Conservation (phyloP, 768 basidiomycete genomes). For the Pleurotus salmoneostramineus region DNA sequence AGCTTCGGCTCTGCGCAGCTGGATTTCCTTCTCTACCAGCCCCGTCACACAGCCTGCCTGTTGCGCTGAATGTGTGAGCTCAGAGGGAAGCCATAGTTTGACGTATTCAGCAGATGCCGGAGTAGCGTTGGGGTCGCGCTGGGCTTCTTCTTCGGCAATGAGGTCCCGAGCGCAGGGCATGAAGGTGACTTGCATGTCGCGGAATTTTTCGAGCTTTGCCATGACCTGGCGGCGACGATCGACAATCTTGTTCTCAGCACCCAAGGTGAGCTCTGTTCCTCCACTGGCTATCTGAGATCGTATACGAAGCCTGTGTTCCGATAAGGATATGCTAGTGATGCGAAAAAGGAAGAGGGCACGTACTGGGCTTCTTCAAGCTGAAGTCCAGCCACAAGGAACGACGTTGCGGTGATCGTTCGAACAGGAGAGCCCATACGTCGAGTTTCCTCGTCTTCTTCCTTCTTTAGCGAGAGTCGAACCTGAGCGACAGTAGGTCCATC, state of each 20-base stretch:
- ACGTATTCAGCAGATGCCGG: constrained; percentile 9
- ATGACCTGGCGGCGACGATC: constrained; percentile 2
- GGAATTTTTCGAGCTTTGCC: background rate
- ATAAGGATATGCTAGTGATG: background rate
- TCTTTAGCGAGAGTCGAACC: background rate
- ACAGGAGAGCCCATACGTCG: background rate
- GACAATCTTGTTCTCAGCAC: background rate
- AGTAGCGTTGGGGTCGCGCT: background rate
- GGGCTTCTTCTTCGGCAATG: background rate
- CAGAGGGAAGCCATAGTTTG: constrained; percentile 14
- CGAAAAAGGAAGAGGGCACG: background rate
- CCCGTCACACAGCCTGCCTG: background rate
- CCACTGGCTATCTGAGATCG: background rate
- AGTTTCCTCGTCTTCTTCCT: background rate
- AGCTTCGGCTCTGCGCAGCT: constrained; percentile 18
- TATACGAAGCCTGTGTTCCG: background rate
- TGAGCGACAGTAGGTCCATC: background rate
- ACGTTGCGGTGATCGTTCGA: background rate
- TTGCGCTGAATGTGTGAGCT: background rate
- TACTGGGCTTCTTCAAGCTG: background rate
- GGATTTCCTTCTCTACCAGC: constrained; percentile 15
- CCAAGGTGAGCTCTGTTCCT: background rate
- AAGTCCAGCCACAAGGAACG: background rate
- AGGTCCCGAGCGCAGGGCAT: constrained; percentile 2
- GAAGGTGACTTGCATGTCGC: background rate